Percentiles rank a stretch among this genome's conserved stretches.
Conservation (phyloP, 2,329 filamentous ascomycete species). For the Pseudogymnoascus sp. region DNA sequence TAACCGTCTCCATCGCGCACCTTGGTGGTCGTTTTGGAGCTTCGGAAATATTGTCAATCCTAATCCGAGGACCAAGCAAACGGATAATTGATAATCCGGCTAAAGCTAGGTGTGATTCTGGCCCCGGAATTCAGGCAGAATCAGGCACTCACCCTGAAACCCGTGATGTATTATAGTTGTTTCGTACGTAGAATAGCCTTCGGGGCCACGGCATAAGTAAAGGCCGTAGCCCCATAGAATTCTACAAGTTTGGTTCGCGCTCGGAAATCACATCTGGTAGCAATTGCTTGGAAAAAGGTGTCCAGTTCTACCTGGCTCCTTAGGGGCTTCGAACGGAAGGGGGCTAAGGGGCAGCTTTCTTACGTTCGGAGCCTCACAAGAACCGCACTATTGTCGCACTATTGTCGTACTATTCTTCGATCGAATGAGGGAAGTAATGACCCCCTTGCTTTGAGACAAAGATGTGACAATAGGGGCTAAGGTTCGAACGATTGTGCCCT, state of each 20-base stretch:
- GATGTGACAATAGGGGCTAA: not conserved
- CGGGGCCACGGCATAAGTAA: no score
- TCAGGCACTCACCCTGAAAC: no score
- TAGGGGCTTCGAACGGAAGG: not conserved
- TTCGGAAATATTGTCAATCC: slow-evolving; percentile 4
- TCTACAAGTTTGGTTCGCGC: not conserved
- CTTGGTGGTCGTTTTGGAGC: not conserved
- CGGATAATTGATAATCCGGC: slow-evolving; percentile 1
- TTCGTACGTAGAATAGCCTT: no score
- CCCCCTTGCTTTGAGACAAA: not conserved
- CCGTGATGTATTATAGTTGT: no score
- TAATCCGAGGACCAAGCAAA: not conserved
- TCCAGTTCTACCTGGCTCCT: not conserved
- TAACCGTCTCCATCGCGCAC: slow-evolving; percentile 7
- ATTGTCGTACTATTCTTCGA: no score
- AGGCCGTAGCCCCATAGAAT: no score
- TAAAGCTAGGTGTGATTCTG: not conserved
- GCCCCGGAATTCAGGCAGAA: no score
- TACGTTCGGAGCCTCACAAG: not conserved
- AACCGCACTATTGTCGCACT: not conserved
- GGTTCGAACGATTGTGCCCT: not conserved
- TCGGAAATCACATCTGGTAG: not conserved
- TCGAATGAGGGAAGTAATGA: not conserved
- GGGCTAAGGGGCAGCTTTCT: not conserved
- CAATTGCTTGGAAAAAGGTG: not conserved